These are phyloP conservation scores for Fremontodendron californicum DNA, from an alignment of 345 rosid genomes.

Conservation along the genomic window DNA sequence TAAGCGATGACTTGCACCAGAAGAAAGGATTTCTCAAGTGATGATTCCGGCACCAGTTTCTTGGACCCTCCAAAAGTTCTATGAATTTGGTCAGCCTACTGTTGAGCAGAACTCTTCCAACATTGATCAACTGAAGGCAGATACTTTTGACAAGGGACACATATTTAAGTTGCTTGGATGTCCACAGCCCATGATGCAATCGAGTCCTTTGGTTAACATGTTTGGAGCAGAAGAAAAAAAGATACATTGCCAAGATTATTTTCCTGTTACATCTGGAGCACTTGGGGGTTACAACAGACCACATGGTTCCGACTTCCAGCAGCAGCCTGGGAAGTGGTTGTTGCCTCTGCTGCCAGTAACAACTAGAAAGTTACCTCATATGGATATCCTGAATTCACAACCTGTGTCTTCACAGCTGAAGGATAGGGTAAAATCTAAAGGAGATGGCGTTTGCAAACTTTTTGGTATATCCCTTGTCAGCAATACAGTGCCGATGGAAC, in stretches of 20 bases:
- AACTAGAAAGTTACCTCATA: neutral
- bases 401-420: neutral
- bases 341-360: slow-evolving; percentile 24
- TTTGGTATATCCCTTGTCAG: neutral
- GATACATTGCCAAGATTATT: slow-evolving; percentile 15
- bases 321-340: slow-evolving; percentile 29
- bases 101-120: slow-evolving; percentile 21
- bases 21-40: slow-evolving; percentile 13
- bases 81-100: too few relatives aligned
- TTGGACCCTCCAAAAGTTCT: too few relatives aligned
- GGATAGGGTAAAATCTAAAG: neutral
- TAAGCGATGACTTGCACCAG: slow-evolving; percentile 29
- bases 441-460: neutral
- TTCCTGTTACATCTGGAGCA: slow-evolving; percentile 21
- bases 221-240: slow-evolving; percentile 28
- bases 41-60: neutral
- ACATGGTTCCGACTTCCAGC: slow-evolving; percentile 20
- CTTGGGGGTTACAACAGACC: slow-evolving; percentile 20
- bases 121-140: slow-evolving; percentile 20
- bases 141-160: slow-evolving; percentile 25
- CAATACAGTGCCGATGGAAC: neutral
- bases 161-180: slow-evolving; percentile 21
- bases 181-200: slow-evolving; percentile 33
- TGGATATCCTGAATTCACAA: neutral
- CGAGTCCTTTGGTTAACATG: slow-evolving; percentile 30